phyloP scores from a whole-genome alignment of 257 asterid genomes.

The Nicotiana paniculata region DNA sequence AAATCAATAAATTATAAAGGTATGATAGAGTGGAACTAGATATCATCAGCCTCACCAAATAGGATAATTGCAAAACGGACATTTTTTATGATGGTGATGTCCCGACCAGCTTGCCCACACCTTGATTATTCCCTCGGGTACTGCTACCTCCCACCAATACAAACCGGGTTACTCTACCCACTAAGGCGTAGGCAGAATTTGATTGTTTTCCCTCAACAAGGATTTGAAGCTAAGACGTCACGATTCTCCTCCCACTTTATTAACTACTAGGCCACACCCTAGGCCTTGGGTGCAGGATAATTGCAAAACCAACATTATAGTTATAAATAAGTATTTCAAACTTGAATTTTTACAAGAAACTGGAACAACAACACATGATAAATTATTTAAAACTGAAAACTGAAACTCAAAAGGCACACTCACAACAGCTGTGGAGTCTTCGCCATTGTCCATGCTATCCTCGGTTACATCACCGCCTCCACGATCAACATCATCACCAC shows the following conservation, averaged over 20 bases:
- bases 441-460: constrained; percentile 52
- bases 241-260: too few relatives aligned
- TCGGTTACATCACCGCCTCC: constrained; percentile 51
- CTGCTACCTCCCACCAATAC: too few relatives aligned
- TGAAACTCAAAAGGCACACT: neutral
- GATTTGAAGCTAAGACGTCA: too few relatives aligned
- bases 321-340: neutral
- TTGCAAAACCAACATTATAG: neutral
- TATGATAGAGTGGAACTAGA: neutral
- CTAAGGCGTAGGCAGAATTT: too few relatives aligned
- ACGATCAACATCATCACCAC: constrained; percentile 41
- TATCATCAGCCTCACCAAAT: neutral
- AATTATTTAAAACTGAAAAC: neutral
- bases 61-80: neutral
- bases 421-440: constrained; percentile 73
- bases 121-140: too few relatives aligned
- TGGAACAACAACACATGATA: neutral
- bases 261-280: too few relatives aligned
- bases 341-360: neutral
- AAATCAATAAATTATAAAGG: neutral
- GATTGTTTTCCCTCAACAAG: too few relatives aligned
- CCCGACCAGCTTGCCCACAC: too few relatives aligned
- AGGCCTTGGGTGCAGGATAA: neutral
- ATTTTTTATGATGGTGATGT: too few relatives aligned
- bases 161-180: too few relatives aligned